A percentile compares a stretch with the other conserved stretches of the same genome.
Evolutionary conservation across 2,329 filamentous ascomycete species (phyloP).

Genomic region (Plenodomus biglobosus): DNA sequence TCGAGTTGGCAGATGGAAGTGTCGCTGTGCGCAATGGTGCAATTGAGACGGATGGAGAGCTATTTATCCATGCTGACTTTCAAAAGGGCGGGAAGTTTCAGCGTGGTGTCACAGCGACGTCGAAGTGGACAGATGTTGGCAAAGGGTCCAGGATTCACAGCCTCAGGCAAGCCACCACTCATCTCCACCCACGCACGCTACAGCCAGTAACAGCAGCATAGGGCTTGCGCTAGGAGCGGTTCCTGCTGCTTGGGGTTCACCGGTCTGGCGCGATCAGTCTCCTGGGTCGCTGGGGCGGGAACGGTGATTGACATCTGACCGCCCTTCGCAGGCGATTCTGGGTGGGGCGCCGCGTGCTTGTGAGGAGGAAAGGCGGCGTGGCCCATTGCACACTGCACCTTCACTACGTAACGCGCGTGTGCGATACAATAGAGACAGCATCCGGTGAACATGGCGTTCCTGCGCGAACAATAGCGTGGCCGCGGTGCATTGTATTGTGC

Average conservation of each 20-base stretch:
- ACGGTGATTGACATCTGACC: constrained; percentile 6
- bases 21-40: constrained; percentile 15
- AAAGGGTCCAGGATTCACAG: constrained; percentile 16
- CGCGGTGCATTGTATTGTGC: constrained; percentile 15
- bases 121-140: constrained; percentile 4
- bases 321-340: constrained; percentile 15
- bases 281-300: constrained; percentile 2
- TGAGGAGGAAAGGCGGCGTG: constrained; percentile 14
- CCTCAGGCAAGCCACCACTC: constrained; percentile 16
- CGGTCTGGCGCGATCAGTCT: constrained; percentile 14
- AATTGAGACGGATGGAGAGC: constrained; percentile 8
- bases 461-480: constrained; percentile 17
- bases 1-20: constrained; percentile 2
- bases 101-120: neutral
- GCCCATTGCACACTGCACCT: neutral
- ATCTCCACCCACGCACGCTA: constrained; percentile 8
- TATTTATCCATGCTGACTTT: constrained; percentile 7
- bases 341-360: constrained; percentile 3
- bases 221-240: constrained; percentile 17
- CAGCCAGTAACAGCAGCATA: constrained; percentile 7
- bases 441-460: constrained; percentile 10
- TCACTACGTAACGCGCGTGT: constrained; percentile 9
- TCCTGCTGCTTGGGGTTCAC: constrained; percentile 26
- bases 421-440: constrained; percentile 12
- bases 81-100: neutral